A percentile compares a stretch with the other conserved stretches of the same genome.
phyloP scores from a whole-genome alignment of 345 rosid species.

The Viola odorata region DNA sequence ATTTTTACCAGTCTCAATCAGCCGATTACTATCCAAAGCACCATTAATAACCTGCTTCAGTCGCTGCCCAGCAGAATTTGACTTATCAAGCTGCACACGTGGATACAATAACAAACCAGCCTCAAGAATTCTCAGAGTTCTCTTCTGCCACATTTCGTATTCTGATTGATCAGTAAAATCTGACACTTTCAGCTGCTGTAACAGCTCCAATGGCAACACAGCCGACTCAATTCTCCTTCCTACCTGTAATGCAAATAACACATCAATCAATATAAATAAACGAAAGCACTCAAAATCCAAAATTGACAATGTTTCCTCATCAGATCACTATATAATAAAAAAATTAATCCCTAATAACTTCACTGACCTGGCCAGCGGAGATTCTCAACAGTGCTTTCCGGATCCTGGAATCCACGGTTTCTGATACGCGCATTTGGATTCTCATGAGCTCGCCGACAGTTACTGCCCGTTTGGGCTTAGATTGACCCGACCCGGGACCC shows the following conservation, averaged over 20 bases:
- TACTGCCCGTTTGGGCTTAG: slow-evolving; percentile 51
- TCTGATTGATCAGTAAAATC: slow-evolving; percentile 90
- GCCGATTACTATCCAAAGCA: slow-evolving; percentile 48
- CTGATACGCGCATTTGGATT: slow-evolving; percentile 80
- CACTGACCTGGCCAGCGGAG: slow-evolving; percentile 81
- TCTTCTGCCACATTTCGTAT: slow-evolving; percentile 79
- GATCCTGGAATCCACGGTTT: slow-evolving; percentile 73
- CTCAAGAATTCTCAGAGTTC: slow-evolving; percentile 79
- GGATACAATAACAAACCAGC: slow-evolving; percentile 86
- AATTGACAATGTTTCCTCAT: not conserved
- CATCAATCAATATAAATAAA: not conserved
- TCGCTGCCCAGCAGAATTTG: slow-evolving; percentile 55
- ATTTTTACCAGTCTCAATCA: slow-evolving; percentile 85
- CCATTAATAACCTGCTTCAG: slow-evolving; percentile 65
- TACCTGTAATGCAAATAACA: slow-evolving; percentile 36
- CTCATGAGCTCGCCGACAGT: slow-evolving; percentile 93
- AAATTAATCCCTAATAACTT: not conserved
- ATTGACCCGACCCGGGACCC: slow-evolving; percentile 50
- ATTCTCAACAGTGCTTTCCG: slow-evolving; percentile 82
- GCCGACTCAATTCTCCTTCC: slow-evolving; percentile 84
- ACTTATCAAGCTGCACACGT: slow-evolving; percentile 69
- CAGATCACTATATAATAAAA: not conserved
- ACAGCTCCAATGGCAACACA: slow-evolving; percentile 81
- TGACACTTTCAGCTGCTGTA: slow-evolving; percentile 84
- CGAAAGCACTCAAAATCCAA: not conserved